phyloP scores from a whole-genome alignment of 352 stramenopile genomes.

The Phytophthora constricta region DNA sequence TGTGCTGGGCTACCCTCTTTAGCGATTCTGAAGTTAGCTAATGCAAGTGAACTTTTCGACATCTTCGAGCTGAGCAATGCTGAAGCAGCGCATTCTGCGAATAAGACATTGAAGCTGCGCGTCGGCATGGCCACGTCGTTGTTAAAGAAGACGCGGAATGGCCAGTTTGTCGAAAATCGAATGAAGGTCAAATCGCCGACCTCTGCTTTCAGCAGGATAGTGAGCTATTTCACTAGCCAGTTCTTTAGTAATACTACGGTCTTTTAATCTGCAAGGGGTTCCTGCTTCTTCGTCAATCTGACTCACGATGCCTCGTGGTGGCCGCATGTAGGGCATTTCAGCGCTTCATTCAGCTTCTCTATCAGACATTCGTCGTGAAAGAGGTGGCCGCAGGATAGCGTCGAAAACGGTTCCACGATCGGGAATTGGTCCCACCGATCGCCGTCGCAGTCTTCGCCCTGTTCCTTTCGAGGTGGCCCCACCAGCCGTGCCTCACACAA shows the following conservation, averaged over 20 bases:
- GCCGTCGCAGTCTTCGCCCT: conserved; percentile 1
- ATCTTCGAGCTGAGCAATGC: neutral
- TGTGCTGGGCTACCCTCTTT: neutral
- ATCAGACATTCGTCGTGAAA: conserved; percentile 80
- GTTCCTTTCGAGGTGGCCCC: conserved; percentile 8
- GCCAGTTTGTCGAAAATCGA: too few relatives aligned
- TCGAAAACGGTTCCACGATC: conserved; percentile 40
- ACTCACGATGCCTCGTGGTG: conserved; percentile 27
- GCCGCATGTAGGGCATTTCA: conserved; percentile 62
- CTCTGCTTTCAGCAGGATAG: too few relatives aligned
- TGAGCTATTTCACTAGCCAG: too few relatives aligned
- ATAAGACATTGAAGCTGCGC: neutral
- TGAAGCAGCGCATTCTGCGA: neutral
- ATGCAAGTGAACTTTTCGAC: neutral
- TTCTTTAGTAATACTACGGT: too few relatives aligned
- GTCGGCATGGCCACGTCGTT: too few relatives aligned
- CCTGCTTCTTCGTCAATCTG: too few relatives aligned
- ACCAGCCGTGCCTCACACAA: conserved; percentile 33
- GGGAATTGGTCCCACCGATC: conserved; percentile 19
- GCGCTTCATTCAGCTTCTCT: conserved; percentile 59
- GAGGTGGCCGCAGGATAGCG: conserved; percentile 59
- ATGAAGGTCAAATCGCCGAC: too few relatives aligned
- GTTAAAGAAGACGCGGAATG: too few relatives aligned
- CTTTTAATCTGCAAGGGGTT: too few relatives aligned
- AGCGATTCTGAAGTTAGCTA: neutral